These are phyloP conservation scores for Porphyrellus cyaneotinctus DNA, from an alignment of 768 basidiomycete genomes.

Conservation along the genomic window DNA sequence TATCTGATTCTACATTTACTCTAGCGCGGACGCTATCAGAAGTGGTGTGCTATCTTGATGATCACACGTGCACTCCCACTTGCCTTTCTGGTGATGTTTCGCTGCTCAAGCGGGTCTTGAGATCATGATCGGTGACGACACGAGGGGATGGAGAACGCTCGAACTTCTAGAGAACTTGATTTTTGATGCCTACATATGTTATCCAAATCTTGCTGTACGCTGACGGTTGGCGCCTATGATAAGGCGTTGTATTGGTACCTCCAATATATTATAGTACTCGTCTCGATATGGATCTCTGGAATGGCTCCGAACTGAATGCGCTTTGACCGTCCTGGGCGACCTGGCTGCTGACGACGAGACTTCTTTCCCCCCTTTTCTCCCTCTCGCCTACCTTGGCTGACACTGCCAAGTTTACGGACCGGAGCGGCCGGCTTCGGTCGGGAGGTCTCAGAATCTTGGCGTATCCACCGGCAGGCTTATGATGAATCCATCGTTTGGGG, in stretches of 20 bases:
- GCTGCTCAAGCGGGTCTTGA: conserved; percentile 12
- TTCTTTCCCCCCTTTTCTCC: conserved; percentile 1
- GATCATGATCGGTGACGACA: neutral
- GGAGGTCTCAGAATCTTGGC: conserved; percentile 3
- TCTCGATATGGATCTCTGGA: neutral
- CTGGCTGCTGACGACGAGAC: neutral
- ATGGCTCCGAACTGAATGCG: neutral
- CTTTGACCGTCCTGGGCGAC: neutral
- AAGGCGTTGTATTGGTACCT: conserved; percentile 9
- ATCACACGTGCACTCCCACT: conserved; percentile 17
- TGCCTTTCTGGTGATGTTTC: conserved; percentile 11
- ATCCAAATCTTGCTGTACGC: neutral
- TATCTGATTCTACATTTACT: conserved; percentile 23
- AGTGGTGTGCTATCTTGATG: conserved; percentile 19
- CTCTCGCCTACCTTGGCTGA: neutral
- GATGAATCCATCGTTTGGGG: neutral
- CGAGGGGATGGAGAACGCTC: neutral
- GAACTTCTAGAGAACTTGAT: neutral
- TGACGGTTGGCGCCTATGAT: conserved; percentile 1
- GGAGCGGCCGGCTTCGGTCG: neutral
- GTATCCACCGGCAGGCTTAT: conserved; percentile 8
- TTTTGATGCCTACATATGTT: neutral
- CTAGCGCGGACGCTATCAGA: conserved; percentile 23
- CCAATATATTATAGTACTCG: neutral
- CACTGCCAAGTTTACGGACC: neutral